Evolutionary conservation across 2,329 filamentous ascomycete genomes (phyloP).

Genomic region (Hypoxylon sp.): DNA sequence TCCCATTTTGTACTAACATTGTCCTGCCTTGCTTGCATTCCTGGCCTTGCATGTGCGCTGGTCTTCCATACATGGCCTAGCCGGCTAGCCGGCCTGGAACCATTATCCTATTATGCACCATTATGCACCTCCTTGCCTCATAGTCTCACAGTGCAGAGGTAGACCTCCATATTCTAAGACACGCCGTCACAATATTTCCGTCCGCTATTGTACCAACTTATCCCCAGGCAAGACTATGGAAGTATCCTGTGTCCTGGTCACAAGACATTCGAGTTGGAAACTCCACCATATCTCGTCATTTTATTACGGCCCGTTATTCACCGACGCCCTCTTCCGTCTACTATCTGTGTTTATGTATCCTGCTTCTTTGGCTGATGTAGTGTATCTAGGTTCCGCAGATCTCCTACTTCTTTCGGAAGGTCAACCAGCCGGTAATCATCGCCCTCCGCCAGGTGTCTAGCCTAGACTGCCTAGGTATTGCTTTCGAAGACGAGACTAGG

Average conservation of each 20-base stretch:
- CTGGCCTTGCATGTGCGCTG: conserved; percentile 1
- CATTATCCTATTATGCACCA: neutral
- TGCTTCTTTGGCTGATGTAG: conserved; percentile 28
- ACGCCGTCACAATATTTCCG: conserved; percentile 28
- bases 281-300: conserved; percentile 22
- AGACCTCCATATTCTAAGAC: conserved; percentile 24
- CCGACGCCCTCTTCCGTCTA: conserved; percentile 5
- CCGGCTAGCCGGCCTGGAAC: neutral
- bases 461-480: no score
- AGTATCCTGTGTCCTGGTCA: conserved; percentile 38
- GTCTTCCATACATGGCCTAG: neutral
- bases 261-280: conserved; percentile 33
- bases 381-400: conserved; percentile 28
- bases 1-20: conserved; percentile 2
- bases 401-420: conserved; percentile 41
- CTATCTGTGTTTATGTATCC: conserved; percentile 9
- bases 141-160: conserved; percentile 20
- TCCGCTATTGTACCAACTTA: conserved; percentile 27
- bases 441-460: conserved; percentile 29
- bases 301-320: conserved; percentile 32
- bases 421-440: conserved; percentile 35
- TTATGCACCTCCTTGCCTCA: conserved; percentile 18
- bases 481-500: conserved; percentile 14
- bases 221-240: conserved; percentile 1
- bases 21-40: neutral